Percentiles rank a stretch among this genome's conserved stretches.
These are phyloP conservation scores for Nidula microcarpa DNA, from an alignment of 768 basidiomycete species.

Conservation along the genomic window DNA sequence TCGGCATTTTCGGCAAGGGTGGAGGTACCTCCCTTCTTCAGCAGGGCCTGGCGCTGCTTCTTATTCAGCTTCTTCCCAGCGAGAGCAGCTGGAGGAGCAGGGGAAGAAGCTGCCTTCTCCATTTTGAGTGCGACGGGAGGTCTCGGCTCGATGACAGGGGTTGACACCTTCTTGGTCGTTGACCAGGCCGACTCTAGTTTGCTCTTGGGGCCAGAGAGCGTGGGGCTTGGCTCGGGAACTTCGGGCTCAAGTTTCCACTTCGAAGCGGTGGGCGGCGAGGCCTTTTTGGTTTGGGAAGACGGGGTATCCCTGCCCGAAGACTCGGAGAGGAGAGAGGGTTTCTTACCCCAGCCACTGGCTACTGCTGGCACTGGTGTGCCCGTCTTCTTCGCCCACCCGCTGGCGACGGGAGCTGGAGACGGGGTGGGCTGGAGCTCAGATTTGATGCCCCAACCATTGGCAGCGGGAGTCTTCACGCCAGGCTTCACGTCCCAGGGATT, in stretches of 20 bases:
- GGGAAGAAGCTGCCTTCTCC: slow-evolving; percentile 7
- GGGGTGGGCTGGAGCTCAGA: background rate
- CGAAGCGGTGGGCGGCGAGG: background rate
- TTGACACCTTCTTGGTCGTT: background rate
- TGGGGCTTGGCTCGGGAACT: background rate
- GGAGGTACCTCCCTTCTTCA: slow-evolving; percentile 10
- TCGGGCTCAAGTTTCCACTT: background rate
- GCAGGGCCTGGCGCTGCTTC: slow-evolving; percentile 22
- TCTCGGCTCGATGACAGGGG: background rate
- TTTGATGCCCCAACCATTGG: background rate
- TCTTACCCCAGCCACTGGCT: slow-evolving; percentile 19
- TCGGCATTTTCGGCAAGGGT: slow-evolving; percentile 1
- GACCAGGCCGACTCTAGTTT: too few relatives aligned
- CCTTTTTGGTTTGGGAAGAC: slow-evolving; percentile 1
- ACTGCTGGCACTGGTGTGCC: slow-evolving; percentile 12
- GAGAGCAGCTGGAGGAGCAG: slow-evolving; percentile 4
- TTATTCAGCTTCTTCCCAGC: slow-evolving; percentile 24
- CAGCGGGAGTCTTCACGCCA: background rate
- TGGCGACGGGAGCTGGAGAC: slow-evolving; percentile 12
- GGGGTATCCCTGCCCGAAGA: background rate
- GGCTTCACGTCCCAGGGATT: background rate
- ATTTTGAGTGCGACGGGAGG: background rate
- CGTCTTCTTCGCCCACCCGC: slow-evolving; percentile 2
- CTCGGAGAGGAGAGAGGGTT: slow-evolving; percentile 6
- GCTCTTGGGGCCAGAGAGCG: too few relatives aligned